Base-by-base conservation (phyloP, 192 early-diverging fungal species). In the Backusella luteola region DNA sequence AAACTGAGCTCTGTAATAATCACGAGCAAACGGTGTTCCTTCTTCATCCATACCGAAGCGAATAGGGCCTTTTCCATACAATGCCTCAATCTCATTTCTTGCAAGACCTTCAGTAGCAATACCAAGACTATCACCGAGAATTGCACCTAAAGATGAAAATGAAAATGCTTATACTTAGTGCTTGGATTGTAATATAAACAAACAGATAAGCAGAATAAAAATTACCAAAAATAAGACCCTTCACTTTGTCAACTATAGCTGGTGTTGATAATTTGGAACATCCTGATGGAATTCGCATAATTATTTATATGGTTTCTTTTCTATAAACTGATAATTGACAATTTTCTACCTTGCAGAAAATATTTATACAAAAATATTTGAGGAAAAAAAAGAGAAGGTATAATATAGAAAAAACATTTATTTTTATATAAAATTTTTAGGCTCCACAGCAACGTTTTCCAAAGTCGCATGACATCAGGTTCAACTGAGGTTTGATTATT, bases 91-190 rank as follows among this genome's bases (percentile, higher is more conserved):
- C 44, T 81, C 46, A 49, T 68, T 34, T 70, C 84, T 86, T 34
- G 84, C 74, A 77, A 91, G 79, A 73, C 89, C 89, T 75, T 92
- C 91, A 11, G 90, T 88, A 0, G 91, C 84, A 7, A 92, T 73
- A 17, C 91, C 90, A 63, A 90, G 79, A 6, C 87, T 88, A 79
- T 92, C 91, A 6, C 89, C 90, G 3, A 91, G 67, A 26, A 88
- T 89, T 39, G 85, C 84, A 21, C 90, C 90, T 85, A 49, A 17
- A 68, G 2, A n/a, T 35, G 23, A 56, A 56, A 53, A 6, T 21
- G 17, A 53, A 59, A 26, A 8, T 2, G n/a, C 21, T 7, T 23
- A 8, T 11, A 2, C 21, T 59, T 59, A 52, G 49, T 52, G n/a
- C 49, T n/a, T 52, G 49, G n/a, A 44, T 49, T n/a, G 6, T 1